phyloP scores from a whole-genome alignment of 441 rosid species.

The Geranium incanum region DNA sequence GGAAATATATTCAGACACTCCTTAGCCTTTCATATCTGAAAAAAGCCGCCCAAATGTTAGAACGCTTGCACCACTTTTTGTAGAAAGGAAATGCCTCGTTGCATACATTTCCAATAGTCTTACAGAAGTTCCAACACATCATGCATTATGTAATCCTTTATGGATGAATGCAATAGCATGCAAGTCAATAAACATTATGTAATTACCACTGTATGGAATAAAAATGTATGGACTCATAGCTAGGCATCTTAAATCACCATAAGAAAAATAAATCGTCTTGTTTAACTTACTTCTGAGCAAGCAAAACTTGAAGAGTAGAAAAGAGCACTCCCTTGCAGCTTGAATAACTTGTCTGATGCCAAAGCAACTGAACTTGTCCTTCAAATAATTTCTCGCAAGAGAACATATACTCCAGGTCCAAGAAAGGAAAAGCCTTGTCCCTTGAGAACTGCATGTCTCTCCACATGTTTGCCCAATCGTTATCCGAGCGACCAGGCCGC shows the following conservation, averaged over 20 bases:
- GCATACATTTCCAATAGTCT: too few relatives aligned
- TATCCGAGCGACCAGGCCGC: slow-evolving; percentile 80
- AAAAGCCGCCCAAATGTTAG: slow-evolving; percentile 17
- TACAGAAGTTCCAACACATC: background rate
- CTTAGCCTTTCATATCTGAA: slow-evolving; percentile 95
- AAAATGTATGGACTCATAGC: slow-evolving; percentile 8
- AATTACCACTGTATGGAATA: background rate
- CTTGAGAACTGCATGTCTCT: slow-evolving; percentile 74
- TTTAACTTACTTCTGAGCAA: slow-evolving; percentile 71
- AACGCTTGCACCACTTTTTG: too few relatives aligned
- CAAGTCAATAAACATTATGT: background rate
- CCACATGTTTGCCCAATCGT: slow-evolving; percentile 99
- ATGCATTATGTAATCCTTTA: background rate
- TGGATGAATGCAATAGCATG: slow-evolving; percentile 1
- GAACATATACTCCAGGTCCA: slow-evolving; percentile 87
- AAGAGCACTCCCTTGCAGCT: slow-evolving; percentile 86
- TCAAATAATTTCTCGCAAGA: slow-evolving; percentile 89
- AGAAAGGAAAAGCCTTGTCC: slow-evolving; percentile 87
- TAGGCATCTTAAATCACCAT: slow-evolving; percentile 14
- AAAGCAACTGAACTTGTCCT: slow-evolving; percentile 77
- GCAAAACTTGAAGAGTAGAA: slow-evolving; percentile 88
- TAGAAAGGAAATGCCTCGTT: too few relatives aligned
- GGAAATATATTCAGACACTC: slow-evolving; percentile 87
- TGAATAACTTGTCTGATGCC: slow-evolving; percentile 77
- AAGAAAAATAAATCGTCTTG: slow-evolving; percentile 2